Base-by-base conservation (phyloP, 2,329 filamentous ascomycete genomes). In the Paecilomyces fulvus region DNA sequence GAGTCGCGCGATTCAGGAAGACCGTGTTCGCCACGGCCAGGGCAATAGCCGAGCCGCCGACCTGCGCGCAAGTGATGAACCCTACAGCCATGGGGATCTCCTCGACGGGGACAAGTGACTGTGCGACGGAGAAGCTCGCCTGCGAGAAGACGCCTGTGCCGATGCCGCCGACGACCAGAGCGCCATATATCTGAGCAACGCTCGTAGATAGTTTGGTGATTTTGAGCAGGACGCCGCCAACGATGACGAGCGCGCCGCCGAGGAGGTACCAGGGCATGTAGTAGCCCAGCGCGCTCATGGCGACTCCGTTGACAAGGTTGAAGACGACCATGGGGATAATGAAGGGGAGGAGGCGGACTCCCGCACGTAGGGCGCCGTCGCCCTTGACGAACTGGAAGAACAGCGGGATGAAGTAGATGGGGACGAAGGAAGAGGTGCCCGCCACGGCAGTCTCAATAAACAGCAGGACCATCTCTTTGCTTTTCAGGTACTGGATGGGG, bases 371-470 rank as follows among this genome's bases (percentile, higher is more conserved):
- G 1, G 65, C 65, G 0, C 61, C 65, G 49, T 77, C 77, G 8
- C 74, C 74, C 3, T 68, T 69, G 0, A 72, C 72, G 62, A 81
- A 82, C 56, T 80, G 77, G 63, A 81, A 81, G 66, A 73, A 81
- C 0, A 82, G 67, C 0, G 80, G 80, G 12, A 78, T 75, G 66
- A 78, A 83, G 66, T 81, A 82, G 7, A 79, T 68, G 0, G 70
- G 12, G 8, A 37, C 33, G 52, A 73, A 74, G 31, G 72, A 61
- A 11, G 66, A 65, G 1, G 71, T 66, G 8, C 67, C 71, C 0
- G 69, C 70, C 23, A 67, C 69, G 1, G 69, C 64, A 1, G 71
- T 76, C 10, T 68, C 68, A 30, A 76, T 63, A 59, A 76, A 79
- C 0, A 81, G 65, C 2, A 79, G 58, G 1, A 78, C 59, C 53